A percentile compares a stretch with the other conserved stretches of the same genome.
phyloP scores from a whole-genome alignment of 352 stramenopile genomes.

The Pythium apleroticum region DNA sequence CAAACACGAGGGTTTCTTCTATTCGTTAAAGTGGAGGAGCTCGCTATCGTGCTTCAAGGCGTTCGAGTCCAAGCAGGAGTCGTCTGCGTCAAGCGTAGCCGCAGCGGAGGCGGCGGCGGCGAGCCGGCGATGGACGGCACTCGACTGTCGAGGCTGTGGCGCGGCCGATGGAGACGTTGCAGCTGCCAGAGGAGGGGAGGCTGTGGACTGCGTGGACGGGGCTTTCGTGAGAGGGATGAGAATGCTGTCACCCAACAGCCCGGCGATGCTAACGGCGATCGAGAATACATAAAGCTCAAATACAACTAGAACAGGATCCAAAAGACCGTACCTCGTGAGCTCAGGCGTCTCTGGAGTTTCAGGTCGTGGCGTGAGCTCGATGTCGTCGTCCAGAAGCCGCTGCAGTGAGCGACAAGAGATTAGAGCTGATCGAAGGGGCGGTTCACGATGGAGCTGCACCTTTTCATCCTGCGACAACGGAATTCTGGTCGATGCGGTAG shows the following conservation, averaged over 20 bases:
- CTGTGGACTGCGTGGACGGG: not conserved
- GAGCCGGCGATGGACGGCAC: constrained; percentile 9
- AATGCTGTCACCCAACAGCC: constrained; percentile 35
- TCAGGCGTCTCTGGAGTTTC: not conserved
- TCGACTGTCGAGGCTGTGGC: constrained; percentile 5
- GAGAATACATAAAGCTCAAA: not conserved
- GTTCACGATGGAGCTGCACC: not conserved
- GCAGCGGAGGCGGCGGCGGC: constrained; percentile 8
- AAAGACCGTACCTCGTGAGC: not conserved
- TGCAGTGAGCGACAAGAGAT: not conserved
- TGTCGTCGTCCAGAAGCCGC: constrained; percentile 19
- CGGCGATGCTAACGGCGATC: not conserved
- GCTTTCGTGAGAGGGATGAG: constrained; percentile 35
- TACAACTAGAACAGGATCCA: not conserved
- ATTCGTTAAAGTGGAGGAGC: constrained; percentile 37
- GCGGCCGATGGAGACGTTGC: not conserved
- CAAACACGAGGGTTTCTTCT: not conserved
- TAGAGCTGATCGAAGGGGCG: not conserved
- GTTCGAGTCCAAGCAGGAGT: not conserved
- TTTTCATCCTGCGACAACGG: constrained; percentile 18
- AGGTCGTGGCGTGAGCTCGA: constrained; percentile 6
- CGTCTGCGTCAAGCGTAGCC: not conserved
- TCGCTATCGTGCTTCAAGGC: constrained; percentile 36
- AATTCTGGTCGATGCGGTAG: constrained; percentile 7
- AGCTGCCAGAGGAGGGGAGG: not conserved